Conservation (phyloP, 257 asterid species). For the Jacaranda copaia region DNA sequence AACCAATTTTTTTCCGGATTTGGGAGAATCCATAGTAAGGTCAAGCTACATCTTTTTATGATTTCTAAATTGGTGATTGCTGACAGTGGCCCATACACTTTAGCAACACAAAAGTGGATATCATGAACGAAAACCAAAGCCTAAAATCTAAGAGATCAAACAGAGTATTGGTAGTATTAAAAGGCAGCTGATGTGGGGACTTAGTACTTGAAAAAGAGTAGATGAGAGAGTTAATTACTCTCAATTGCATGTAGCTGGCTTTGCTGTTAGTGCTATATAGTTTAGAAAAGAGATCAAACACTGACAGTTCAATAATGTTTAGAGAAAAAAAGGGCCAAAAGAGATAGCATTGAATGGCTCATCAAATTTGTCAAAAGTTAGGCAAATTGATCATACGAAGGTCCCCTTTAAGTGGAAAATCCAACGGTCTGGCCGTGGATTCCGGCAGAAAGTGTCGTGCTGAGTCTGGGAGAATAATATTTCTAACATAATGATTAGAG, state of each 20-base stretch:
- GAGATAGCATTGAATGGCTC: neutral
- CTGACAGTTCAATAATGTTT: neutral
- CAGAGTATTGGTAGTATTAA: conserved; percentile 16
- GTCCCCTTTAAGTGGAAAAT: neutral
- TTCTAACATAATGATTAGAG: too few relatives aligned
- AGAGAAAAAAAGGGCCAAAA: neutral
- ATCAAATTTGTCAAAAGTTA: conserved; percentile 20
- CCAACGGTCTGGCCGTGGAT: conserved; percentile 43
- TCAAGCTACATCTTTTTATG: neutral
- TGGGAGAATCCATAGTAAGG: neutral
- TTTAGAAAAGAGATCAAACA: conserved; percentile 6
- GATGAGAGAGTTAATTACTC: conserved; percentile 28
- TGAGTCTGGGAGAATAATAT: neutral
- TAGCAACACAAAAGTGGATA: conserved; percentile 15
- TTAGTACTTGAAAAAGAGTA: conserved; percentile 17
- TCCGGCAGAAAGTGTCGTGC: conserved; percentile 44
- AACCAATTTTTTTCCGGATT: too few relatives aligned
- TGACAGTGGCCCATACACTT: conserved; percentile 7
- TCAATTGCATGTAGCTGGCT: conserved; percentile 24
- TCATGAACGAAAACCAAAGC: neutral
- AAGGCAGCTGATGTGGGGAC: conserved; percentile 22
- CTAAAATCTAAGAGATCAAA: conserved; percentile 8
- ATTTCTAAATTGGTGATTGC: conserved; percentile 21
- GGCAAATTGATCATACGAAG: neutral
- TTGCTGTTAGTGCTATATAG: neutral